These are phyloP conservation scores for Fagopyrum tataricum DNA, from an alignment of 148 eudicot genomes.

Conservation along the genomic window DNA sequence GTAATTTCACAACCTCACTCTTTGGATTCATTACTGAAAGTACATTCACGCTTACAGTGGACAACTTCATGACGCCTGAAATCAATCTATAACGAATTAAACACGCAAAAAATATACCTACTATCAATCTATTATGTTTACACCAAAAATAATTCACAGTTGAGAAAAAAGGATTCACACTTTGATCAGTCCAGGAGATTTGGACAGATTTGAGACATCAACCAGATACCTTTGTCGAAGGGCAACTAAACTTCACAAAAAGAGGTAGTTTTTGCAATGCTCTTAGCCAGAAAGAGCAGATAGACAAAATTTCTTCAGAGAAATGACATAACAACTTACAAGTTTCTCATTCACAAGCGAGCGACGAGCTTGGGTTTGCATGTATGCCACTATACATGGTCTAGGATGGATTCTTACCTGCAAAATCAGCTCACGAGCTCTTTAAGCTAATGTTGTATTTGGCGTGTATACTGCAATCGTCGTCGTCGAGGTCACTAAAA, in stretches of 20 bases:
- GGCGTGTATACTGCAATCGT: conserved; percentile 56
- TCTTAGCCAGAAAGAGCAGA: background rate
- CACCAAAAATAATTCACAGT: background rate
- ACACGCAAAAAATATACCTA: background rate
- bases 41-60: background rate
- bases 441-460: conserved; percentile 28
- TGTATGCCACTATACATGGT: background rate
- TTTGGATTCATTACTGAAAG: background rate
- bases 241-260: background rate
- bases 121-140: background rate
- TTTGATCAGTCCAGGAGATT: background rate
- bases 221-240: background rate
- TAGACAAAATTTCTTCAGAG: background rate
- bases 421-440: background rate
- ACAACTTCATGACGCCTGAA: background rate
- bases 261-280: background rate
- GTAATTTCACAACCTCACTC: background rate
- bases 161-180: background rate
- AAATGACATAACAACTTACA: background rate
- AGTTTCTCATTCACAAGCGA: conserved; percentile 7
- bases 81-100: background rate
- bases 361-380: conserved; percentile 6
- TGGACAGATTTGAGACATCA: background rate
- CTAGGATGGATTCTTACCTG: background rate
- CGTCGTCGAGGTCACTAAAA: conserved; percentile 90